Evolutionary conservation across 2,329 filamentous ascomycete genomes (phyloP).

Genomic region (Stagonosporopsis cucurbitacearum): DNA sequence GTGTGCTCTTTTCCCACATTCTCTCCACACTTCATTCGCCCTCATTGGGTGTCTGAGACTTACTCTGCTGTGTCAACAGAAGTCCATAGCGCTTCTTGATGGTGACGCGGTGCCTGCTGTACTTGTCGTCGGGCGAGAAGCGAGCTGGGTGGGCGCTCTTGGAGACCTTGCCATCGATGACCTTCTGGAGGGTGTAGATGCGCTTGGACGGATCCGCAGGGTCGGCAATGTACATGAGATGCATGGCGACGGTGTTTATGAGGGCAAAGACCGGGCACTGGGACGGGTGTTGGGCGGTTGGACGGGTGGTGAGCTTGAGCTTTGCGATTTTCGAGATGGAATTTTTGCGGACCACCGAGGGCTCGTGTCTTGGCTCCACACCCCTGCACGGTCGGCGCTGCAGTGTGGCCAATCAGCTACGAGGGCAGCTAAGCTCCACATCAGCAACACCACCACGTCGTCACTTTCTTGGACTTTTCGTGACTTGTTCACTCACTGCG

Average conservation of each 20-base stretch:
- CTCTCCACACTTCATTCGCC: neutral
- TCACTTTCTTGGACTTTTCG: neutral
- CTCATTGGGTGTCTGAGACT: constrained; percentile 5
- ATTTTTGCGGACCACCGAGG: constrained; percentile 35
- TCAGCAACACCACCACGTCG: constrained; percentile 21
- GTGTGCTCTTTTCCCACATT: neutral
- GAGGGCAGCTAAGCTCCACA: constrained; percentile 20
- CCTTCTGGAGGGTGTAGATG: constrained; percentile 94
- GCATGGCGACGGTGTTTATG: constrained; percentile 54
- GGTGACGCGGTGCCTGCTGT: constrained; percentile 90
- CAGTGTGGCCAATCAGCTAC: constrained; percentile 1
- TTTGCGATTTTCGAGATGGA: constrained; percentile 23
- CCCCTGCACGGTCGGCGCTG: neutral
- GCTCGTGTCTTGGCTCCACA: neutral
- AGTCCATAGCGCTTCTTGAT: constrained; percentile 93
- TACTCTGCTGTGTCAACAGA: constrained; percentile 80
- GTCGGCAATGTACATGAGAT: constrained; percentile 88
- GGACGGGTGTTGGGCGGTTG: neutral
- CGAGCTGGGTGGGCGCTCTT: constrained; percentile 95
- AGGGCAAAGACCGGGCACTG: neutral
- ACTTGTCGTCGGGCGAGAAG: constrained; percentile 99
- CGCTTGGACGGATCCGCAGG: constrained; percentile 73
- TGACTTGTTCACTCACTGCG: neutral
- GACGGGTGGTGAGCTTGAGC: constrained; percentile 5
- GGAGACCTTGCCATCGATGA: constrained; percentile 80